Conservation (phyloP, 805 yeast genomes). For the Groenewaldozyma salmanticensis region DNA sequence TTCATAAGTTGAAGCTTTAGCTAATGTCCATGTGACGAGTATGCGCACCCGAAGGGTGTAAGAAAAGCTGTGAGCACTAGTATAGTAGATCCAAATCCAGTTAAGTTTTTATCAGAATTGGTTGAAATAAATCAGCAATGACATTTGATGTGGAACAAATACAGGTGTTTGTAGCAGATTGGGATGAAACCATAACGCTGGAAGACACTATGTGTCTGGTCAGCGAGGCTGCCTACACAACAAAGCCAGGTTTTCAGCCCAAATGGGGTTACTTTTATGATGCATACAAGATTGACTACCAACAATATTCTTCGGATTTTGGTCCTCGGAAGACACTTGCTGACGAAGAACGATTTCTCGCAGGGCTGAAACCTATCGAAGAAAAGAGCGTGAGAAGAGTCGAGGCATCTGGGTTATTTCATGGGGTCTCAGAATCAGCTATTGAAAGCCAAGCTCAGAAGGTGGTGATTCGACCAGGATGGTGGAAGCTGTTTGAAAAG, state of each 20-base stretch:
- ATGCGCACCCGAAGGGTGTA: no score
- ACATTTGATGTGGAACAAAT: no score
- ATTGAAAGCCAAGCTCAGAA: constrained; percentile 30
- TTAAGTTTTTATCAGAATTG: no score
- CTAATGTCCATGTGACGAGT: no score
- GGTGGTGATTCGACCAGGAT: constrained; percentile 34
- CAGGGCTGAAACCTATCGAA: constrained; percentile 38
- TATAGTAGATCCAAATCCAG: no score
- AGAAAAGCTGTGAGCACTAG: no score
- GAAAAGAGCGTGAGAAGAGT: constrained; percentile 38
- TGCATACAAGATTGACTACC: constrained; percentile 33
- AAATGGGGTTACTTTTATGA: constrained; percentile 36
- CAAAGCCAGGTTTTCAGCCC: constrained; percentile 31
- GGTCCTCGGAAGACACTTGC: constrained; percentile 28
- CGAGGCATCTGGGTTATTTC: constrained; percentile 31
- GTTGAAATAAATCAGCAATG: no score
- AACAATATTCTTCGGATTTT: constrained; percentile 24
- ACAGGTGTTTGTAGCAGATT: constrained; percentile 41
- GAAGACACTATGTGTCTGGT: constrained; percentile 45
- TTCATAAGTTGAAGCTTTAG: no score
- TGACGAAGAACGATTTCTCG: constrained; percentile 38
- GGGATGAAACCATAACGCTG: constrained; percentile 58
- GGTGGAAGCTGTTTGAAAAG: constrained; percentile 27
- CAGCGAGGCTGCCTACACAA: constrained; percentile 38
- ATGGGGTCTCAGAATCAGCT: constrained; percentile 29